Base-by-base conservation (phyloP, 768 basidiomycete genomes). In the Clitopilus passeckerianus region DNA sequence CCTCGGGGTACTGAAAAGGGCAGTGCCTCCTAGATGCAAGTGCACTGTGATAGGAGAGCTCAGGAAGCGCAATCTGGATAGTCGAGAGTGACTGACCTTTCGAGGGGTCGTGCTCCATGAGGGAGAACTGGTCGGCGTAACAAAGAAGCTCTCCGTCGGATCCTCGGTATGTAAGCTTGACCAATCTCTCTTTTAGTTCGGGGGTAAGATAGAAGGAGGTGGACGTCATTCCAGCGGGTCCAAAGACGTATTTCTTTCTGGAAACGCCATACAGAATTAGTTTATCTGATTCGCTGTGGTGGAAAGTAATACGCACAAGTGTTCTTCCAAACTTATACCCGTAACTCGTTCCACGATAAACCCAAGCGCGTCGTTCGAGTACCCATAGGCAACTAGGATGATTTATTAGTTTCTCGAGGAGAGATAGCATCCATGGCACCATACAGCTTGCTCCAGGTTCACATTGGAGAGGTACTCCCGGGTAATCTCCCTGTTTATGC, bases 401-500 rank as follows among this genome's bases (percentile, higher is more conserved):
- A n/a, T 41, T 1, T 56, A 1, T n/a, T 35, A 34, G 37, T 6
- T 41, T 20, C 6, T 37, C 20, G 1, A 7, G 4, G 22, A 23
- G 8, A 12, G 24, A 15, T 30, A 22, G 22, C 33, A 3, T 18
- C 6, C 6, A 1, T 14, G 22, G n/a, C 7, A 14, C 60, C 66
- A 16, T 33, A 71, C 71, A 74, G 53, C 68, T 58, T 8, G 69
- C 64, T 14, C 71, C 72, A 6, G 72, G 72, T 55, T 72, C 68
- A 41, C 65, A 69, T 18, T 60, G 61, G 6, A 72, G 57, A 2
- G 68, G 68, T 20, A 70, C 61, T 0, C 57, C 61, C 0, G 68
- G 67, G 23, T 63, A 64, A 8, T 59, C 23, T 15, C 69, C 70
- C 72, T 74, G 16, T 12, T 23, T 5, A 20, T 18, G 18, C 12